Percentiles rank a stretch among this genome's conserved stretches.
phyloP scores from a whole-genome alignment of 345 rosid species.

The Acer campestre region DNA sequence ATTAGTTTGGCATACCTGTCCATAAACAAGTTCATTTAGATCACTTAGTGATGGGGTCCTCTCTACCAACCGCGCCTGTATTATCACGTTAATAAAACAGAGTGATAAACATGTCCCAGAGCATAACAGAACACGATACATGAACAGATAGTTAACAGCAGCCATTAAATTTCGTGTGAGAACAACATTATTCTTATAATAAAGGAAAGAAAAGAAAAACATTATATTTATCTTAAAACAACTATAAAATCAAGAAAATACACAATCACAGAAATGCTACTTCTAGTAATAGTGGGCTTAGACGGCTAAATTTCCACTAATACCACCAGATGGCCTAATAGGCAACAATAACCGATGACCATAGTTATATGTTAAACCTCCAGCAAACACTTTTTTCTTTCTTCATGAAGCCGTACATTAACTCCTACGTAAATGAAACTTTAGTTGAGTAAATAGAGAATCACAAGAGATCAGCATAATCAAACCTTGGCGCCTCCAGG shows the following conservation, averaged over 20 bases:
- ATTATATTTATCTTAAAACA: background rate
- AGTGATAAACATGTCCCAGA: conserved; percentile 13
- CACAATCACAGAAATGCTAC: background rate
- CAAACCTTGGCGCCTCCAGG: conserved; percentile 94
- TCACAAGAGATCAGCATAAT: conserved; percentile 17
- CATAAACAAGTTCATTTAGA: conserved; percentile 87
- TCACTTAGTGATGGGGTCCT: conserved; percentile 95
- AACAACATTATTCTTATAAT: background rate
- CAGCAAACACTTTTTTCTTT: background rate
- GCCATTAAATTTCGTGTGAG: background rate
- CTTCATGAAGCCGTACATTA: background rate
- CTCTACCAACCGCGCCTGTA: conserved; percentile 81
- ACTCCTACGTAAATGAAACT: background rate
- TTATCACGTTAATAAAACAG: conserved; percentile 16
- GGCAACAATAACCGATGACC: background rate
- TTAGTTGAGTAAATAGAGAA: background rate
- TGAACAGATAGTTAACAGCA: background rate
- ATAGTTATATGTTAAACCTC: conserved; percentile 1
- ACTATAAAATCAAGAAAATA: background rate
- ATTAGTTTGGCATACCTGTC: conserved; percentile 64
- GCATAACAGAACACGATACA: background rate
- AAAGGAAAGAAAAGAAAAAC: background rate
- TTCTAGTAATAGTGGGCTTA: background rate
- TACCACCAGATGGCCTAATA: background rate
- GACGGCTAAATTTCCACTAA: background rate